Percentiles rank a stretch among this genome's conserved stretches.
phyloP scores from a whole-genome alignment of 2,329 filamentous ascomycete genomes.

The Colletotrichum incanum region DNA sequence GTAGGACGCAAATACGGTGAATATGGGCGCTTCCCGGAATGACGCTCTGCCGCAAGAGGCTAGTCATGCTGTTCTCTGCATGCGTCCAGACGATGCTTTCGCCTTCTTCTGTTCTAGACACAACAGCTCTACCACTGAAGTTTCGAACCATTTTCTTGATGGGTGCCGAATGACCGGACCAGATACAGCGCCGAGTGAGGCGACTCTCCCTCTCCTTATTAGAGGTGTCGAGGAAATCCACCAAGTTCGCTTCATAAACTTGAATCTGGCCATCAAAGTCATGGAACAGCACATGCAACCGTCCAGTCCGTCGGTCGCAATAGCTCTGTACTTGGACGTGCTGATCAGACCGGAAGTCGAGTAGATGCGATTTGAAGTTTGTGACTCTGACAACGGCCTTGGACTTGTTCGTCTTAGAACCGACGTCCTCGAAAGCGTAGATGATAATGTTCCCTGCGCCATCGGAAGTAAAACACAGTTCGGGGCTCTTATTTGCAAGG shows the following conservation, averaged over 20 bases:
- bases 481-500: slow-evolving; percentile 86
- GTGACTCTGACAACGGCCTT: slow-evolving; percentile 88
- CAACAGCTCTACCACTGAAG: slow-evolving; percentile 82
- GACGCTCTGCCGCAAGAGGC: slow-evolving; percentile 76
- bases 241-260: slow-evolving; percentile 84
- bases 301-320: slow-evolving; percentile 75
- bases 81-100: slow-evolving; percentile 91
- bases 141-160: slow-evolving; percentile 92
- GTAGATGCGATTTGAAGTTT: slow-evolving; percentile 75
- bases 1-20: slow-evolving; percentile 83
- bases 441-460: slow-evolving; percentile 89
- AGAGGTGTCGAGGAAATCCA: slow-evolving; percentile 84
- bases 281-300: slow-evolving; percentile 83
- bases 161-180: slow-evolving; percentile 87
- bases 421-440: slow-evolving; percentile 92
- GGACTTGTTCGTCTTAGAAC: slow-evolving; percentile 76
- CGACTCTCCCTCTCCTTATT: slow-evolving; percentile 71
- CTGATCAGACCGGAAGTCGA: slow-evolving; percentile 58
- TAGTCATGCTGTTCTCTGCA: slow-evolving; percentile 64
- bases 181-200: slow-evolving; percentile 75
- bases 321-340: slow-evolving; percentile 83
- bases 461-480: slow-evolving; percentile 90
- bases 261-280: slow-evolving; percentile 89
- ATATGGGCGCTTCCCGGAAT: slow-evolving; percentile 80
- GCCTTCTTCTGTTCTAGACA: slow-evolving; percentile 84